phyloP scores from a whole-genome alignment of 2,329 filamentous ascomycete species.

The Hymenoscyphus occultus region DNA sequence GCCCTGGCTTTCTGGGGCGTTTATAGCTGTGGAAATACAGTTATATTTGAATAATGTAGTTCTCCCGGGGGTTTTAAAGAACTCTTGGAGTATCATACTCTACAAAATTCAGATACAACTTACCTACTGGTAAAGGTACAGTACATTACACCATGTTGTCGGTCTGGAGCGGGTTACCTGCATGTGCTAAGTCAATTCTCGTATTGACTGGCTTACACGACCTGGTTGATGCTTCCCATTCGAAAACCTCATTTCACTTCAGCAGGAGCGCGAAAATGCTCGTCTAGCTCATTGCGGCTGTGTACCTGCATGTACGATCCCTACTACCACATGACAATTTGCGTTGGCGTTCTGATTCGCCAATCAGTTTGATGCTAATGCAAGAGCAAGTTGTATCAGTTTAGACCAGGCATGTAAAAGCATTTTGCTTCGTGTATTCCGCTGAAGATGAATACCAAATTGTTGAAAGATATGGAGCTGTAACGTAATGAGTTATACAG shows the following conservation, averaged over 20 bases:
- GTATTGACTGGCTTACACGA: neutral
- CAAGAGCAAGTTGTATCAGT: neutral
- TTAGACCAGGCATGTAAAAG: neutral
- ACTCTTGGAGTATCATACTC: no score
- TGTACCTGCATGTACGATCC: neutral
- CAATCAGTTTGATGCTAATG: neutral
- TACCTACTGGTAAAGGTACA: no score
- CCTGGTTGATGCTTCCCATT: neutral
- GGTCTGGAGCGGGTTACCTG: neutral
- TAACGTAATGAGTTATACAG: neutral
- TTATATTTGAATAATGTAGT: no score
- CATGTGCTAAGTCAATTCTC: neutral
- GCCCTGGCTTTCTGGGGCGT: no score
- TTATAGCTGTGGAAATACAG: no score
- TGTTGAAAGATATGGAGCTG: neutral
- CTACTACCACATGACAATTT: neutral
- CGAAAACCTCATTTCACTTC: neutral
- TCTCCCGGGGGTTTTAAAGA: no score
- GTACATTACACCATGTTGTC: neutral
- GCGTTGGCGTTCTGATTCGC: neutral
- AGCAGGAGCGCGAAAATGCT: neutral
- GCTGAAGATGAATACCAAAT: neutral
- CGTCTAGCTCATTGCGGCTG: neutral
- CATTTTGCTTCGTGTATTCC: neutral
- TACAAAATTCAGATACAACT: no score